phyloP scores from a whole-genome alignment of 1,284 basidiomycete species.

The Sporisorium reilianum region DNA sequence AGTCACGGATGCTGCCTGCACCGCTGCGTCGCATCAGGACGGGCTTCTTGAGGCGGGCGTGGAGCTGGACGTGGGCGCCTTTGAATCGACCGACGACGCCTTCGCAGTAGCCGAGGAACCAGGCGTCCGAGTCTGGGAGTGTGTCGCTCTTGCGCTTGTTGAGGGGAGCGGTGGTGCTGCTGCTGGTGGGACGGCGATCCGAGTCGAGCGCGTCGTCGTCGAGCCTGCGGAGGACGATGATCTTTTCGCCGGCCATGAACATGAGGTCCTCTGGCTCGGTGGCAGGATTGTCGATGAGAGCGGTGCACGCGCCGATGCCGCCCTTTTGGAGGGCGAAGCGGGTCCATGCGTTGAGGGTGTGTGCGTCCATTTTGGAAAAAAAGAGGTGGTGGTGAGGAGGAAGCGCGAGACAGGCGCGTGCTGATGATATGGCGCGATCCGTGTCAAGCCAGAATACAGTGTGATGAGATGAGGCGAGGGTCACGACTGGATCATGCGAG shows the following conservation, averaged over 20 bases:
- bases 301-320: conserved; percentile 66
- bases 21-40: conserved; percentile 71
- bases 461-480: background rate
- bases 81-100: conserved; percentile 87
- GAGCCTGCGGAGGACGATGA: conserved; percentile 63
- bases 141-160: conserved; percentile 18
- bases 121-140: conserved; percentile 32
- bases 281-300: conserved; percentile 63
- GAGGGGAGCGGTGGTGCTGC: conserved; percentile 23
- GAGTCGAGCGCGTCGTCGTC: conserved; percentile 51
- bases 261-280: conserved; percentile 63
- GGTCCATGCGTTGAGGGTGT: conserved; percentile 68
- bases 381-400: background rate
- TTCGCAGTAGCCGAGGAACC: conserved; percentile 80
- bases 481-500: background rate
- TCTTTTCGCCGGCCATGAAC: conserved; percentile 67
- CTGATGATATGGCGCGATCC: background rate
- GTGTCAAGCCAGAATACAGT: background rate
- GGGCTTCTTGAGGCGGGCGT: conserved; percentile 81
- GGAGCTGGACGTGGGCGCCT: conserved; percentile 78
- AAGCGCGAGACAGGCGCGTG: conserved; percentile 5
- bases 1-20: conserved; percentile 55
- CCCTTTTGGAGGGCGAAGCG: conserved; percentile 68
- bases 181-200: conserved; percentile 26
- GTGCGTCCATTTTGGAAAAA: conserved; percentile 59